Evolutionary conservation across 1,284 basidiomycete species (phyloP), one percentile per base, ranked within the genome.

Genomic region (Hemileia vastatrix): DNA sequence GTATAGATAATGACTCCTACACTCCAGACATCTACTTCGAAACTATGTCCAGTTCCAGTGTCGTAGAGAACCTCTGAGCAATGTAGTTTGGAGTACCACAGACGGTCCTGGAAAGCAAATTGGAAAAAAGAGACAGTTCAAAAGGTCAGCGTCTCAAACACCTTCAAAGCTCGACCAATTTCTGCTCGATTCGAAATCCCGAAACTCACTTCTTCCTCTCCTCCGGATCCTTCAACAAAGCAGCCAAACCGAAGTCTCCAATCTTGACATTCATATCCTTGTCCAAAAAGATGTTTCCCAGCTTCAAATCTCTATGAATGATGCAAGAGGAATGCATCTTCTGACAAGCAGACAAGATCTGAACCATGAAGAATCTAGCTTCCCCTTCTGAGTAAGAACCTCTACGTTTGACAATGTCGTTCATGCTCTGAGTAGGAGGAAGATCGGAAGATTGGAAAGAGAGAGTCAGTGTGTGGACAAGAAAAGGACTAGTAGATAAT

Each of bases 51-150:
- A 43, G 71, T 67, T 21, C 69, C 69, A 58, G 73, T 68, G 54
- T 72, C 69, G 59, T 74, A 75, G 19, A 75, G 62, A 44, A 75
- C 70, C 63, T 75, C 74, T 31, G 74, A 8, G 74, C 74, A 31
- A 75, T 75, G 64, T 75, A 75, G 63, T 75, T 75, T 5, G 74
- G 74, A 13, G 74, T 75, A 47, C 74, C 74, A 57, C 74, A 75
- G 21, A 74, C 67, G 11, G 74, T 75, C 65, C 65, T 66, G 57
- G 13, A 8, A 19, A 40, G 11, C 8, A n/a, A 15, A 40, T n/a
- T 56, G 9, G 27, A 27, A 27, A 27, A 27, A 27, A 27, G 27
- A 27, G 27, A 27, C 27, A 27, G 27, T 27, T 27, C 27, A 27
- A 36, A 47, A 21, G 54, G 6, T 32, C 36, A 57, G 5, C 24